Percentiles rank a stretch among this genome's conserved stretches.
Conservation (phyloP, 1,284 basidiomycete species). For the Moniliophthora roreri region DNA sequence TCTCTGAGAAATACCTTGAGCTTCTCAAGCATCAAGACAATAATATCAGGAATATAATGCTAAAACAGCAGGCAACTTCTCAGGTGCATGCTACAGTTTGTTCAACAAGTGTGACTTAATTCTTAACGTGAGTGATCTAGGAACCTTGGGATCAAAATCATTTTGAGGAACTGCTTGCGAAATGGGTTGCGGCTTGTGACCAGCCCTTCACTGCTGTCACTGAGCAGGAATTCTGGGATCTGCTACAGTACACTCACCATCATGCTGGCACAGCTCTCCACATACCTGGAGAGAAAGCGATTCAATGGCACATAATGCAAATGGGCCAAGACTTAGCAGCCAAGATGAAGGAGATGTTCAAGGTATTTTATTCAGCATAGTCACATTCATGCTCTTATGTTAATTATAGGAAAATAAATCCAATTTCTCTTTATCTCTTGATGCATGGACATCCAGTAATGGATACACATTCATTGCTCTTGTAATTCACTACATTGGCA, state of each 20-base stretch:
- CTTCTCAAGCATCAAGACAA: too few species aligned
- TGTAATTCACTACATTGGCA: slow-evolving; percentile 22
- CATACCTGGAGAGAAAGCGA: slow-evolving; percentile 9
- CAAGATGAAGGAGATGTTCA: slow-evolving; percentile 12
- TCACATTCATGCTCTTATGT: background rate
- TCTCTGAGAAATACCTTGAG: too few species aligned
- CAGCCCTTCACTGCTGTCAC: slow-evolving; percentile 20
- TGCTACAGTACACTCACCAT: slow-evolving; percentile 16
- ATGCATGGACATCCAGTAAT: slow-evolving; percentile 26
- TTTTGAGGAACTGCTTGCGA: slow-evolving; percentile 12
- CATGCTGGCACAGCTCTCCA: slow-evolving; percentile 2
- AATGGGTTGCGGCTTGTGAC: slow-evolving; percentile 20
- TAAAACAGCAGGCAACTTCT: too few species aligned
- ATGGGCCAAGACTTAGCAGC: slow-evolving; percentile 10
- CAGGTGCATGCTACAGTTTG: too few species aligned
- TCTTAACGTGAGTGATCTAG: background rate
- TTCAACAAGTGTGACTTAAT: too few species aligned
- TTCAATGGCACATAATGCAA: slow-evolving; percentile 6
- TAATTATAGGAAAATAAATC: slow-evolving; percentile 14
- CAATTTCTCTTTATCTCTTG: slow-evolving; percentile 20
- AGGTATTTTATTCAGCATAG: slow-evolving; percentile 7
- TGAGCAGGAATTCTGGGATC: slow-evolving; percentile 14
- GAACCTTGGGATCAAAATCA: slow-evolving; percentile 9
- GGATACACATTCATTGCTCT: slow-evolving; percentile 23
- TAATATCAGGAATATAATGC: too few species aligned